Base-by-base conservation (phyloP, 148 eudicot species). In the Pharnaceum exiguum region DNA sequence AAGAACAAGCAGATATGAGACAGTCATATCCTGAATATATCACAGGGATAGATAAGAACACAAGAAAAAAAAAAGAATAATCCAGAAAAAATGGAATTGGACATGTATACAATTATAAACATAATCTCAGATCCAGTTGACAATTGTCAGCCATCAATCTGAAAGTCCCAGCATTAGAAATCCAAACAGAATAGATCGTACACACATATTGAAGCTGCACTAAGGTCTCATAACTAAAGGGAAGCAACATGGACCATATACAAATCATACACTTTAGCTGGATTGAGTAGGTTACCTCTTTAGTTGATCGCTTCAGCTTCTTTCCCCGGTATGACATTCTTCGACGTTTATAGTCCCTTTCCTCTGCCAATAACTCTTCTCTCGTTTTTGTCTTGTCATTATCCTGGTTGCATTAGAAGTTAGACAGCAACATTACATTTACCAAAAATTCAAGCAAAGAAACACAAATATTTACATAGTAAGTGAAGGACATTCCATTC, bases 251-350 rank as follows among this genome's bases (percentile, higher is more conserved):
- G 18, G 4, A 54, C 15, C 24, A 37, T 6, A 11, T 19, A 13
- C 8, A 37, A 9, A 25, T 10, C 11, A 38, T 7, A n/a, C n/a
- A n/a, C n/a, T n/a, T n/a, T n/a, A 13, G 38, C 18, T 40, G 39
- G 55, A 31, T 16, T 28, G 28, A 27, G 53, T 49, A 46, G 8
- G 38, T 53, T 65, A 89, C 99, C 96, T 89, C 89, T 63, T 86
- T 81, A 51, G 78, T 45, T 39, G 82, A 63, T 61, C 99, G 79
- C 75, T 89, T 93, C 57, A 69, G 55, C 71, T 86, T 94, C 76
- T 94, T 94, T 35, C 99, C 99, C 58, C 99, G 99, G 73, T 89
- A 94, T 29, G 99, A 89, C 87, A 80, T 82, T 74, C 99, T 82
- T 38, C 95, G 77, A 23, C 99, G 90, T 69, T 89, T 94, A 70